A percentile compares a stretch with the other conserved stretches of the same genome.
phyloP scores from a whole-genome alignment of 352 stramenopile species.

The Phytophthora sojae region DNA sequence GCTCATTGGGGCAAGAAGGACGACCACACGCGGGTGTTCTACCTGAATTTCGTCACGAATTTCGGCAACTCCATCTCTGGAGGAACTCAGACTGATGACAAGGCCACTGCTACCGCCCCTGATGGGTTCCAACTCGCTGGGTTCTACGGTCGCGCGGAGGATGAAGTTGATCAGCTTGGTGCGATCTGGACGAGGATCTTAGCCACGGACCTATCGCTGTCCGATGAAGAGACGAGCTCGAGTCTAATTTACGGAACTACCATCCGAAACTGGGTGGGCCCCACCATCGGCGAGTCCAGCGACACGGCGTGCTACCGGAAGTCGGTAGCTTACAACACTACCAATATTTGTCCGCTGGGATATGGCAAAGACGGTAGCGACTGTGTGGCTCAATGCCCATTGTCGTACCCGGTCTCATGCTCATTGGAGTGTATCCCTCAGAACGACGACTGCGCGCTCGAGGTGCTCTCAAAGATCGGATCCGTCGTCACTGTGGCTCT shows the following conservation, averaged over 20 bases:
- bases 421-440: constrained; percentile 55
- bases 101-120: constrained; percentile 17
- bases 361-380: constrained; percentile 29
- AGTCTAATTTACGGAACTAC: constrained; percentile 24
- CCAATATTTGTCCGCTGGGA: constrained; percentile 35
- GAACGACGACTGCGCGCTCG: constrained; percentile 35
- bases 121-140: constrained; percentile 30
- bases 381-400: constrained; percentile 40
- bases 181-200: constrained; percentile 39
- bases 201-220: constrained; percentile 16
- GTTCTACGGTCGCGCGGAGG: constrained; percentile 29
- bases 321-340: constrained; percentile 28
- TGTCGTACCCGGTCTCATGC: constrained; percentile 43
- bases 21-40: constrained; percentile 32
- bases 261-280: constrained; percentile 34
- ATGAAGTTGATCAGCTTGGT: constrained; percentile 37
- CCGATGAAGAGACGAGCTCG: constrained; percentile 10
- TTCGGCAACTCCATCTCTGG: constrained; percentile 31
- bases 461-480: constrained; percentile 34
- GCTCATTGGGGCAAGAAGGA: constrained; percentile 35
- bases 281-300: constrained; percentile 25
- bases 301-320: constrained; percentile 37
- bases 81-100: constrained; percentile 28
- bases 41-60: constrained; percentile 31
- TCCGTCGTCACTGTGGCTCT: constrained; percentile 33